These are phyloP conservation scores for Avena sativa DNA, from an alignment of 176 grass and related monocot species.

Conservation along the genomic window DNA sequence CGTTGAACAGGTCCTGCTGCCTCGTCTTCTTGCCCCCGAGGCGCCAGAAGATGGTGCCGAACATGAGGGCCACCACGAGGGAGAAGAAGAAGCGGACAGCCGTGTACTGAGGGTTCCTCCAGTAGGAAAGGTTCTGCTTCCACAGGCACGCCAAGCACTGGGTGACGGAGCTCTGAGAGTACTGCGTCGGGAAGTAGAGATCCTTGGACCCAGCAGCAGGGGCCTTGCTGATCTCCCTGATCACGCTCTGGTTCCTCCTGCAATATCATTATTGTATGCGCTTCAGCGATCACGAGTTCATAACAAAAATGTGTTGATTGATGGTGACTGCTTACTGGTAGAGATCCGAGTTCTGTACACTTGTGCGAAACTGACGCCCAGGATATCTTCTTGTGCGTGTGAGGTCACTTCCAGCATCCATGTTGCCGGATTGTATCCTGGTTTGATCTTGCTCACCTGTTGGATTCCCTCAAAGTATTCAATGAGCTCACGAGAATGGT, in stretches of 20 bases:
- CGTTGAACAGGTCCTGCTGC: constrained; percentile 63
- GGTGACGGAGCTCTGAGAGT: constrained; percentile 56
- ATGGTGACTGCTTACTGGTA: constrained; percentile 46
- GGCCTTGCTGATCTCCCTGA: constrained; percentile 50
- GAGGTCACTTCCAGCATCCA: constrained; percentile 80
- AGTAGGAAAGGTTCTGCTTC: constrained; percentile 75
- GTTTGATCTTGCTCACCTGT: constrained; percentile 64
- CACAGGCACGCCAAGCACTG: constrained; percentile 70
- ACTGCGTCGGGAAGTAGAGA: constrained; percentile 58
- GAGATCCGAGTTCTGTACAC: constrained; percentile 63
- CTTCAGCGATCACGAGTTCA: background rate
- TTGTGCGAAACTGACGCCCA: constrained; percentile 54
- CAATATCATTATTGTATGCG: background rate
- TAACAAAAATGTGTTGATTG: background rate
- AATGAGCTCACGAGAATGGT: constrained; percentile 57
- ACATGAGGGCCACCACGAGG: constrained; percentile 60
- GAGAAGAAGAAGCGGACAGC: constrained; percentile 75
- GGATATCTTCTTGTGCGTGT: constrained; percentile 60
- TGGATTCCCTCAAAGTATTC: constrained; percentile 66
- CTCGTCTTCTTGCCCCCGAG: constrained; percentile 52
- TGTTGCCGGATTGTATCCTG: constrained; percentile 71
- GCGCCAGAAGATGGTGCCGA: constrained; percentile 69
- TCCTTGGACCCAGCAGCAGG: constrained; percentile 57
- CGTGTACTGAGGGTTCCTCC: constrained; percentile 73
- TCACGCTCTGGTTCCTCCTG: constrained; percentile 67